Percentiles rank a stretch among this genome's conserved stretches.
phyloP scores from a whole-genome alignment of 148 eudicot species.

The Polygonum aviculare region DNA sequence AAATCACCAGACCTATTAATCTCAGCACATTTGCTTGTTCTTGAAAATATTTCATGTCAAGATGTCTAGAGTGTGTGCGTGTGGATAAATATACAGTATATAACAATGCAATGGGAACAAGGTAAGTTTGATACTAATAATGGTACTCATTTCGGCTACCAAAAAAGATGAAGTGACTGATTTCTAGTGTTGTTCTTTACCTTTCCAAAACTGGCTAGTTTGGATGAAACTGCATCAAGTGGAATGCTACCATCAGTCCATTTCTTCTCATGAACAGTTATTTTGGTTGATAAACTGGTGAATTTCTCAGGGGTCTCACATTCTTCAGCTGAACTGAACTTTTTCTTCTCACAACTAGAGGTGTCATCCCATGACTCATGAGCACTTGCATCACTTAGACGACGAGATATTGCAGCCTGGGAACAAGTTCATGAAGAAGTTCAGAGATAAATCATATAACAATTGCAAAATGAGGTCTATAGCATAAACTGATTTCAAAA shows the following conservation, averaged over 20 bases:
- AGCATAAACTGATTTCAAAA: not conserved
- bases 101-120: no score
- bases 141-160: no score
- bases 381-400: conserved; percentile 71
- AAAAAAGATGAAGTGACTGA: not conserved
- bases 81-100: no score
- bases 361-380: conserved; percentile 41
- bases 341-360: conserved; percentile 34
- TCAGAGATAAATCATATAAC: not conserved
- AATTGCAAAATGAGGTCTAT: not conserved
- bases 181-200: conserved; percentile 20
- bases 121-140: no score
- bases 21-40: no score
- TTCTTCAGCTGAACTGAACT: conserved; percentile 27
- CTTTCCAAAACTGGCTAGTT: conserved; percentile 89
- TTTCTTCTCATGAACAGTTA: conserved; percentile 87
- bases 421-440: not conserved
- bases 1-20: not conserved
- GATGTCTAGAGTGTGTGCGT: no score
- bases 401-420: conserved; percentile 89
- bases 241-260: conserved; percentile 96
- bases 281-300: conserved; percentile 32
- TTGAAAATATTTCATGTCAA: no score
- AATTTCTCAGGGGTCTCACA: conserved; percentile 31
- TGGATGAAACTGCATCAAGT: conserved; percentile 53